These are phyloP conservation scores for Metschnikowia henanensis DNA, from an alignment of 805 yeast genomes.

Conservation along the genomic window DNA sequence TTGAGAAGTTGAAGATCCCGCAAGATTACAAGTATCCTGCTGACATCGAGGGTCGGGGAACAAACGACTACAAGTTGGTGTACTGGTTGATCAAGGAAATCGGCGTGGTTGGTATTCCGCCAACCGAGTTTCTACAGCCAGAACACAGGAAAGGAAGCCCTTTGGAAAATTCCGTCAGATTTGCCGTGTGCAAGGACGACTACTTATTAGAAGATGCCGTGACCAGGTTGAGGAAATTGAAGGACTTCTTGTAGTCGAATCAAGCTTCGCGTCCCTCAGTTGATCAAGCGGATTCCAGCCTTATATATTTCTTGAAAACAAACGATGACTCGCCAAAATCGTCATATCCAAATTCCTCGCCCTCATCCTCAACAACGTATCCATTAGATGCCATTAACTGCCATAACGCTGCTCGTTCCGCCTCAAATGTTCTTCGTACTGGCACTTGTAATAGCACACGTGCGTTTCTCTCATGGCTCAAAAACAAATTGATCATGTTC, in stretches of 20 bases:
- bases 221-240: constrained; percentile 65
- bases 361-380: constrained; percentile 35
- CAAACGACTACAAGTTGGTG: constrained; percentile 85
- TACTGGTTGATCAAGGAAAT: constrained; percentile 91
- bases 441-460: constrained; percentile 76
- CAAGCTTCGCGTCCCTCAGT: neutral
- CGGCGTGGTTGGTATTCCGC: constrained; percentile 97
- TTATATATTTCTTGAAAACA: constrained; percentile 40
- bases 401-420: constrained; percentile 66
- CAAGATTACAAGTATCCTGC: constrained; percentile 68
- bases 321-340: constrained; percentile 80
- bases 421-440: constrained; percentile 61
- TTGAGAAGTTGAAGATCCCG: constrained; percentile 80
- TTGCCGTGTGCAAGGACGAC: constrained; percentile 96
- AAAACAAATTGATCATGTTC: constrained; percentile 53
- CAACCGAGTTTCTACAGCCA: constrained; percentile 85
- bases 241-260: constrained; percentile 47
- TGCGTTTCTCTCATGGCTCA: constrained; percentile 33
- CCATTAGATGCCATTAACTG: constrained; percentile 40
- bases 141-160: constrained; percentile 59
- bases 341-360: constrained; percentile 67
- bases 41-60: constrained; percentile 58
- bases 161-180: constrained; percentile 84
- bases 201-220: constrained; percentile 79
- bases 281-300: neutral